Evolutionary conservation across 2,329 filamentous ascomycete species (phyloP).

Genomic region (Samsoniella hepiali): DNA sequence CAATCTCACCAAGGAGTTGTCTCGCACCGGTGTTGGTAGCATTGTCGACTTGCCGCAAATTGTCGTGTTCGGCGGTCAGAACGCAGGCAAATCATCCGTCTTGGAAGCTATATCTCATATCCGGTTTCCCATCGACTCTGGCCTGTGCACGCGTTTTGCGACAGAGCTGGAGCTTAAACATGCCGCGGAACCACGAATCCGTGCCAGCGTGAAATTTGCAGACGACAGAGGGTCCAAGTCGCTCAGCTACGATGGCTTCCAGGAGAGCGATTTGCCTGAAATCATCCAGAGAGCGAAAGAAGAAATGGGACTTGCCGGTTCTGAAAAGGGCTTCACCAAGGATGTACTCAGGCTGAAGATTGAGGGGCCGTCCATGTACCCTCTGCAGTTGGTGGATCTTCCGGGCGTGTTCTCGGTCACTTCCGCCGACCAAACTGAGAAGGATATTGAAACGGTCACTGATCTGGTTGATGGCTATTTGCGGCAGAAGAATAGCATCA

Average conservation of each 20-base stretch:
- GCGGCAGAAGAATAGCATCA: slow-evolving; percentile 48
- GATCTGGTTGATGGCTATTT: slow-evolving; percentile 47
- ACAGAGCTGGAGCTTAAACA: slow-evolving; percentile 52
- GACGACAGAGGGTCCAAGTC: slow-evolving; percentile 27
- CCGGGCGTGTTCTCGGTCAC: slow-evolving; percentile 39
- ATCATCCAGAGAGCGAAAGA: slow-evolving; percentile 47
- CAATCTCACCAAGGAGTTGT: background rate
- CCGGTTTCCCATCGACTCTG: slow-evolving; percentile 42
- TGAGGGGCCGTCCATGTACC: slow-evolving; percentile 35
- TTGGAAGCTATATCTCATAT: slow-evolving; percentile 61
- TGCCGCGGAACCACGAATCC: slow-evolving; percentile 29
- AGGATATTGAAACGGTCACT: slow-evolving; percentile 28
- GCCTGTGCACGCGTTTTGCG: slow-evolving; percentile 47
- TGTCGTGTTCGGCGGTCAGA: slow-evolving; percentile 80
- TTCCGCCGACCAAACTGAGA: slow-evolving; percentile 27
- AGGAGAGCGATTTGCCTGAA: slow-evolving; percentile 35
- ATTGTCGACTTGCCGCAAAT: slow-evolving; percentile 50
- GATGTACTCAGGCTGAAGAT: slow-evolving; percentile 43
- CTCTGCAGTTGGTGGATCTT: slow-evolving; percentile 50
- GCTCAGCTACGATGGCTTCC: slow-evolving; percentile 34
- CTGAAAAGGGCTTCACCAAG: slow-evolving; percentile 34
- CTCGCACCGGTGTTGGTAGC: background rate
- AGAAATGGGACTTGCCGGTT: slow-evolving; percentile 40
- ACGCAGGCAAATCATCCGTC: slow-evolving; percentile 81
- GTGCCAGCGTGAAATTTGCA: slow-evolving; percentile 37